These are phyloP conservation scores for Trichodelitschia bisporula DNA, from an alignment of 495 filamentous ascomycete genomes.

Conservation along the genomic window DNA sequence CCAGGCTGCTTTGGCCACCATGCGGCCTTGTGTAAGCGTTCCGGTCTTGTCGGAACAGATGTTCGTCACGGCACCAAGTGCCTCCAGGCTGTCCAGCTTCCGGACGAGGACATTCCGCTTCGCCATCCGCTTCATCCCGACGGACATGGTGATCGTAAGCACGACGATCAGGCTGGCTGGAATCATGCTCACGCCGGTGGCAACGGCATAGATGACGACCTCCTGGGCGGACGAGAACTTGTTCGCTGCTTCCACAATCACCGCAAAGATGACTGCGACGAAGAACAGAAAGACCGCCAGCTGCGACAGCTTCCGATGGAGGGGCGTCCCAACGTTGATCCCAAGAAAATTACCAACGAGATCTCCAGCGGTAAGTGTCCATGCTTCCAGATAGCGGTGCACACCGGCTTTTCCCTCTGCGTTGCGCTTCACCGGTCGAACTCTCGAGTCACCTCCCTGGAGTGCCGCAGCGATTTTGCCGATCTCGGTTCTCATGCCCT, in stretches of 20 bases:
- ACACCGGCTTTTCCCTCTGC: constrained; percentile 15
- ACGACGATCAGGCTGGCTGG: constrained; percentile 54
- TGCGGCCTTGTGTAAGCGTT: constrained; percentile 43
- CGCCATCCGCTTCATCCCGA: constrained; percentile 51
- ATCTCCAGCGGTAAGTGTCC: constrained; percentile 37
- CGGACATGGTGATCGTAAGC: constrained; percentile 53
- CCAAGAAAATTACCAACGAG: constrained; percentile 32
- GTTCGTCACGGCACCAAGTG: constrained; percentile 24
- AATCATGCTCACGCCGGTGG: constrained; percentile 26
- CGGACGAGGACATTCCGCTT: constrained; percentile 45
- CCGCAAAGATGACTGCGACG: constrained; percentile 41
- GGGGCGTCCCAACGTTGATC: constrained; percentile 29
- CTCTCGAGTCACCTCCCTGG: constrained; percentile 17
- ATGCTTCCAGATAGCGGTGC: constrained; percentile 42
- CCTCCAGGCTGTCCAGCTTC: constrained; percentile 39
- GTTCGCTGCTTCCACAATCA: constrained; percentile 44
- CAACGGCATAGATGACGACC: constrained; percentile 44
- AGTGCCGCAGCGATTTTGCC: constrained; percentile 39
- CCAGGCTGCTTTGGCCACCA: constrained; percentile 30
- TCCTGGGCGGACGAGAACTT: constrained; percentile 33
- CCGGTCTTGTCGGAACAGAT: constrained; percentile 42
- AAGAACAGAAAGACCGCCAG: constrained; percentile 44
- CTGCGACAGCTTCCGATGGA: constrained; percentile 47
- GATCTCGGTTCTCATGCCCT: constrained; percentile 50
- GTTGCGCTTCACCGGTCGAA: constrained; percentile 17